Evolutionary conservation across 1,139 yeast genomes (phyloP).

Genomic region (Meyerozyma sp.): DNA sequence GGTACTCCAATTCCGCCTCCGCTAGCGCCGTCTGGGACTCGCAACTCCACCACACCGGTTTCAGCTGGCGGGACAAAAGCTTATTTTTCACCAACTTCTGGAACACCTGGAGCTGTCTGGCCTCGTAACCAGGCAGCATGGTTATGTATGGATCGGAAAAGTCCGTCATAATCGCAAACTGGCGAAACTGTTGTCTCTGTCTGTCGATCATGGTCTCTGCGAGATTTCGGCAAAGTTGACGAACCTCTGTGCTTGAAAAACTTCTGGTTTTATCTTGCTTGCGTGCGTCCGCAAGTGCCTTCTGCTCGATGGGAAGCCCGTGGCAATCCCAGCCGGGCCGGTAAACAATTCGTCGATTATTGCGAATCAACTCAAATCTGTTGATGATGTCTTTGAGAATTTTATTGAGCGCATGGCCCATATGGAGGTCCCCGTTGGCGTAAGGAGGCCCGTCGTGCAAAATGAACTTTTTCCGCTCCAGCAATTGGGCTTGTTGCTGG

Average conservation of each 20-base stretch:
- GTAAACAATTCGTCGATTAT: conserved; percentile 60
- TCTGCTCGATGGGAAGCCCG: conserved; percentile 92
- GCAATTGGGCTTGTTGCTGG: conserved; percentile 25
- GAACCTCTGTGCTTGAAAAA: conserved; percentile 32
- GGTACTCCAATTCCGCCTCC: conserved; percentile 91
- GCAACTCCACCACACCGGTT: conserved; percentile 97
- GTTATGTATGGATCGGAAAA: conserved; percentile 73
- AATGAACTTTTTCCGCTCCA: conserved; percentile 41
- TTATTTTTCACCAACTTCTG: conserved; percentile 59
- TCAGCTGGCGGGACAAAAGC: conserved; percentile 73
- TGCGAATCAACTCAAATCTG: conserved; percentile 56
- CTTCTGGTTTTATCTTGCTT: conserved; percentile 26
- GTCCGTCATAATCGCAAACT: conserved; percentile 79
- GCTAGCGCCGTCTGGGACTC: conserved; percentile 93
- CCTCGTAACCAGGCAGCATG: conserved; percentile 63
- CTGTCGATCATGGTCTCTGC: conserved; percentile 60
- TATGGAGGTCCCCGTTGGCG: conserved; percentile 89
- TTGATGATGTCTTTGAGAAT: conserved; percentile 80
- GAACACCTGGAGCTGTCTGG: conserved; percentile 69
- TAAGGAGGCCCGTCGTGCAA: conserved; percentile 98
- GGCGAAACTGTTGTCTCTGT: conserved; percentile 61
- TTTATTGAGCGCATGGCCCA: conserved; percentile 93
- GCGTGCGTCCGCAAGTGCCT: conserved; percentile 52
- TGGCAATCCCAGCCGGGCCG: conserved; percentile 99
- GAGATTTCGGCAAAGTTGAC: conserved; percentile 60